Conservation (phyloP, 2,329 filamentous ascomycete species). For the Lachnellula occidentalis region DNA sequence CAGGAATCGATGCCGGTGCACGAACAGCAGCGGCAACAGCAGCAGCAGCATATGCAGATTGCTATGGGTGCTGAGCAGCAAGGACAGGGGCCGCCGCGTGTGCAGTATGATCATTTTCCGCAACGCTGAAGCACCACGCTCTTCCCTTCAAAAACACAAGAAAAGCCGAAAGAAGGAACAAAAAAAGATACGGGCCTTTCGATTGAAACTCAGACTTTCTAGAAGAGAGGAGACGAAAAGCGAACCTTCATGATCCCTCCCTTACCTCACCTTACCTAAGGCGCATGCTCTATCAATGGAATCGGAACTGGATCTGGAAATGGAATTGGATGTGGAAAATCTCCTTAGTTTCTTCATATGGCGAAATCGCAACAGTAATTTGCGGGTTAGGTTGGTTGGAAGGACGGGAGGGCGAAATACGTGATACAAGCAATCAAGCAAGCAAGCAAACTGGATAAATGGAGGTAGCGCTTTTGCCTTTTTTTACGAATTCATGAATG, state of each 20-base stretch:
- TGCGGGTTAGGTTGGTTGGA: background rate
- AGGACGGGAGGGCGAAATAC: background rate
- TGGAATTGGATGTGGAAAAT: background rate
- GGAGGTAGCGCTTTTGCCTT: background rate
- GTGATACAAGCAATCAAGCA: background rate
- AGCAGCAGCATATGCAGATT: background rate
- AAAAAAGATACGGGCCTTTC: too few species aligned
- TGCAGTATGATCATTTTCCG: background rate
- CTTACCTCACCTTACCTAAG: background rate
- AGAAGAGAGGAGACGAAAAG: background rate
- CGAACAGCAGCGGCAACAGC: background rate
- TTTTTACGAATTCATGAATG: background rate
- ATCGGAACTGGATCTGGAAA: too few species aligned
- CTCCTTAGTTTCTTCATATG: background rate
- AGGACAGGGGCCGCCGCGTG: background rate
- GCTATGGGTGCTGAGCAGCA: background rate
- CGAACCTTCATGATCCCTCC: background rate
- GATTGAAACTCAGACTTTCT: too few species aligned
- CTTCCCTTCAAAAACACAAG: background rate
- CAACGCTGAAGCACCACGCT: background rate
- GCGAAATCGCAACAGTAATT: background rate
- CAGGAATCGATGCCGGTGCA: background rate
- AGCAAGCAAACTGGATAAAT: background rate
- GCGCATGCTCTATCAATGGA: too few species aligned
- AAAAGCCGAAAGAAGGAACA: background rate